These are phyloP conservation scores for Colletotrichum echinochloae DNA, from an alignment of 2,329 filamentous ascomycete genomes.

Conservation along the genomic window DNA sequence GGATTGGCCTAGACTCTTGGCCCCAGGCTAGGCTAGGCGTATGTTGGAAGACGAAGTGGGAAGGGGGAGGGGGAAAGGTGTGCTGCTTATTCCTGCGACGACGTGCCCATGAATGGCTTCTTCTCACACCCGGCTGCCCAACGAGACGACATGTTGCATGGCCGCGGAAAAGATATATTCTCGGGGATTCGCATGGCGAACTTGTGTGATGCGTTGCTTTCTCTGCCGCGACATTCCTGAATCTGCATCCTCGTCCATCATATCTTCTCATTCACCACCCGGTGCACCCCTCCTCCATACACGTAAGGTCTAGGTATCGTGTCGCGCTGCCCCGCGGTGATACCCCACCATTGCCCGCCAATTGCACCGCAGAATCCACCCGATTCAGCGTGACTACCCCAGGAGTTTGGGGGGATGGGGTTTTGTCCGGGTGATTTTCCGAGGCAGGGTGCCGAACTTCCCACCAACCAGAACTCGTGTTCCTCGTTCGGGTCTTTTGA, in stretches of 20 bases:
- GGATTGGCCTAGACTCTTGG: constrained; percentile 22
- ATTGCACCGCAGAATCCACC: constrained; percentile 36
- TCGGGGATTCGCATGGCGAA: not conserved
- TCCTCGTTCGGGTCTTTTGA: not conserved
- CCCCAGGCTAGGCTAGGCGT: constrained; percentile 34
- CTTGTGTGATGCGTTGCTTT: not conserved
- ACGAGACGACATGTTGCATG: not conserved
- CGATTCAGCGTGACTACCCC: constrained; percentile 12
- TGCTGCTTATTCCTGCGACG: constrained; percentile 5
- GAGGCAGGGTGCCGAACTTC: constrained; percentile 47
- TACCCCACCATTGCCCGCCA: constrained; percentile 37
- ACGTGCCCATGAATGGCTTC: constrained; percentile 6
- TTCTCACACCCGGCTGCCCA: constrained; percentile 14
- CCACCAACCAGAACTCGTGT: constrained; percentile 49
- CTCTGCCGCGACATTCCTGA: not conserved
- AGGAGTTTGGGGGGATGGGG: constrained; percentile 32
- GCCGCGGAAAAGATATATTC: not conserved
- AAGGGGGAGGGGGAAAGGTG: not conserved
- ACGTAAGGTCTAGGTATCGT: constrained; percentile 3
- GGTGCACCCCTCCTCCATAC: constrained; percentile 6
- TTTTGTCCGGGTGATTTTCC: constrained; percentile 43
- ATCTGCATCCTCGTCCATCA: not conserved
- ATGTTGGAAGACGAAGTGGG: not conserved
- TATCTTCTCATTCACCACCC: not conserved
- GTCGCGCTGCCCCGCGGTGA: constrained; percentile 43